A percentile compares a stretch with the other conserved stretches of the same genome.
Conservation (phyloP, 164 flowering plant genomes). For the Warburgia ugandensis region DNA sequence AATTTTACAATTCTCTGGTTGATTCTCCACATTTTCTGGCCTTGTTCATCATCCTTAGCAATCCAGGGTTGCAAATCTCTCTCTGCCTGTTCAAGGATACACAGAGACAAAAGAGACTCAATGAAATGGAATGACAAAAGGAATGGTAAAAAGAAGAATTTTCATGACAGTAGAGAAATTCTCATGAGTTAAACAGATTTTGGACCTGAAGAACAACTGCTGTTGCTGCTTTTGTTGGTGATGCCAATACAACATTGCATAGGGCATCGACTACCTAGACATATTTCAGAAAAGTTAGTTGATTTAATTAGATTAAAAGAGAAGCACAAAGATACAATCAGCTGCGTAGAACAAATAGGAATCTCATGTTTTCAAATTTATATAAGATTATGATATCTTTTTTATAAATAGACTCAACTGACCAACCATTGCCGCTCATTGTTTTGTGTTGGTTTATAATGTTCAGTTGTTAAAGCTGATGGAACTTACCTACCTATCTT, state of each 20-base stretch:
- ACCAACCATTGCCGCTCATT: too few species aligned
- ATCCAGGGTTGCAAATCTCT: slow-evolving; percentile 95
- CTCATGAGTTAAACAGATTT: slow-evolving; percentile 15
- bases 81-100: slow-evolving; percentile 63
- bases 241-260: slow-evolving; percentile 85
- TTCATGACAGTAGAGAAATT: slow-evolving; percentile 5
- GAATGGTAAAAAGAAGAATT: background rate
- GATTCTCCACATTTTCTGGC: slow-evolving; percentile 87
- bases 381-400: background rate
- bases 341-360: background rate
- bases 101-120: slow-evolving; percentile 26
- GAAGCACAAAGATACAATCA: background rate
- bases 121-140: slow-evolving; percentile 2
- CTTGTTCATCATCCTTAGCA: slow-evolving; percentile 85
- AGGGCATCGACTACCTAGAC: slow-evolving; percentile 86
- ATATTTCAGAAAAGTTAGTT: slow-evolving; percentile 9
- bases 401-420: too few species aligned
- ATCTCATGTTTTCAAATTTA: background rate
- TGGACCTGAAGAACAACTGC: slow-evolving; percentile 94
- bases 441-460: too few species aligned
- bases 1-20: slow-evolving; percentile 85
- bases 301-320: slow-evolving; percentile 1
- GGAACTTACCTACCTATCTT: too few species aligned
- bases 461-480: too few species aligned
- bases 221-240: slow-evolving; percentile 84